These are phyloP conservation scores for Taphrina deformans DNA, from an alignment of 1,139 yeast species.

Conservation along the genomic window DNA sequence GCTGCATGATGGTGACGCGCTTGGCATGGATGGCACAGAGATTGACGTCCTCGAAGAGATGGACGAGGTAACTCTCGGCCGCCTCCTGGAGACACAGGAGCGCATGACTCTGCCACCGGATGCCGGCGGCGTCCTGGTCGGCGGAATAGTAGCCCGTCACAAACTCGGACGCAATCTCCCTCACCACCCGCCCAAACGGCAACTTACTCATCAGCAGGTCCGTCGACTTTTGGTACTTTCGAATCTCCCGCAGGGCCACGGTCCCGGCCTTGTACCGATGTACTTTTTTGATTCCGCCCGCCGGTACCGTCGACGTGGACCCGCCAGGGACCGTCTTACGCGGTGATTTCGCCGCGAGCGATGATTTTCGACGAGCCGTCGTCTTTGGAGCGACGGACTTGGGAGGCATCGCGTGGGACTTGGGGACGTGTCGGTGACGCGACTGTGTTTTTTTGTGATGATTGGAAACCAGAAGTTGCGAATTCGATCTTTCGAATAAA, in stretches of 20 bases:
- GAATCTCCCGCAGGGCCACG: constrained; percentile 72
- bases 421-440: not conserved
- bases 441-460: not conserved
- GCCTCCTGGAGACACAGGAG: constrained; percentile 89
- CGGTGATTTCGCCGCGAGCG: constrained; percentile 24
- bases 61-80: constrained; percentile 68
- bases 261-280: constrained; percentile 68
- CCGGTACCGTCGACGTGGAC: not conserved
- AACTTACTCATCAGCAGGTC: constrained; percentile 75
- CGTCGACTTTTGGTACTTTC: constrained; percentile 74
- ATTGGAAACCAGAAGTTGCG: too few species aligned
- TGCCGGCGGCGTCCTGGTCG: constrained; percentile 49
- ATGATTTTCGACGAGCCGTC: constrained; percentile 22
- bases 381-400: constrained; percentile 23
- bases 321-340: constrained; percentile 14
- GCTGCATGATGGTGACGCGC: constrained; percentile 90
- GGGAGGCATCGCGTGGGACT: constrained; percentile 16
- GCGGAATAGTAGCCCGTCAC: constrained; percentile 53
- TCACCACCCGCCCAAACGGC: constrained; percentile 82
- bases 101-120: constrained; percentile 90
- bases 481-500: too few species aligned
- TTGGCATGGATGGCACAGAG: constrained; percentile 90
- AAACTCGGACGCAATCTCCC: constrained; percentile 78
- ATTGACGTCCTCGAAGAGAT: constrained; percentile 85
- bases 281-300: constrained; percentile 15